Conservation (phyloP, 768 basidiomycete species). For the Pholiota molesta region DNA sequence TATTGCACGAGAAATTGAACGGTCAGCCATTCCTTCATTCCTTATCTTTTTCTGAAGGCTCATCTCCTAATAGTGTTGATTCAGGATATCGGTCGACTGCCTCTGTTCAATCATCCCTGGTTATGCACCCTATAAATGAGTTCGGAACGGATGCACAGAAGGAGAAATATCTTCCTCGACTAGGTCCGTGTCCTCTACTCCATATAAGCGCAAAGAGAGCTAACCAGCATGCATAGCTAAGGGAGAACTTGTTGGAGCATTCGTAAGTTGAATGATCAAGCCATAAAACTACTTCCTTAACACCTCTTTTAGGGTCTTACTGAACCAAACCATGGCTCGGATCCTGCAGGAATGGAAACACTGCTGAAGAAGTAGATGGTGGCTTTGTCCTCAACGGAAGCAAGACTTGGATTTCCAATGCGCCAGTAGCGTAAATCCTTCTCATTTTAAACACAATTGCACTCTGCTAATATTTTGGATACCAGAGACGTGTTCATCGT, state of each 20-base stretch:
- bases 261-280: constrained; percentile 56
- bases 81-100: constrained; percentile 95
- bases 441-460: constrained; percentile 2
- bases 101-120: constrained; percentile 94
- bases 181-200: constrained; percentile 50
- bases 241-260: constrained; percentile 90
- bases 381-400: constrained; percentile 87
- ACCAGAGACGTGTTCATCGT: constrained; percentile 85
- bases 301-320: constrained; percentile 74
- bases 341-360: constrained; percentile 97
- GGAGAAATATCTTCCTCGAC: constrained; percentile 83
- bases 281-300: constrained; percentile 1
- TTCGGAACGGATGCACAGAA: constrained; percentile 92
- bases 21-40: constrained; percentile 43
- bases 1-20: constrained; percentile 91
- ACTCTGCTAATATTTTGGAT: constrained; percentile 10
- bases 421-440: constrained; percentile 78
- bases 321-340: constrained; percentile 96
- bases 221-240: constrained; percentile 49
- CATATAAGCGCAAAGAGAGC: neutral
- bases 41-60: neutral
- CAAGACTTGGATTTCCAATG: constrained; percentile 98
- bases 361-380: constrained; percentile 81
- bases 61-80: constrained; percentile 67
- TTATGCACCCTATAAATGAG: constrained; percentile 92